Conservation (phyloP, 2,329 filamentous ascomycete species). For the Claviceps fusiformis region DNA sequence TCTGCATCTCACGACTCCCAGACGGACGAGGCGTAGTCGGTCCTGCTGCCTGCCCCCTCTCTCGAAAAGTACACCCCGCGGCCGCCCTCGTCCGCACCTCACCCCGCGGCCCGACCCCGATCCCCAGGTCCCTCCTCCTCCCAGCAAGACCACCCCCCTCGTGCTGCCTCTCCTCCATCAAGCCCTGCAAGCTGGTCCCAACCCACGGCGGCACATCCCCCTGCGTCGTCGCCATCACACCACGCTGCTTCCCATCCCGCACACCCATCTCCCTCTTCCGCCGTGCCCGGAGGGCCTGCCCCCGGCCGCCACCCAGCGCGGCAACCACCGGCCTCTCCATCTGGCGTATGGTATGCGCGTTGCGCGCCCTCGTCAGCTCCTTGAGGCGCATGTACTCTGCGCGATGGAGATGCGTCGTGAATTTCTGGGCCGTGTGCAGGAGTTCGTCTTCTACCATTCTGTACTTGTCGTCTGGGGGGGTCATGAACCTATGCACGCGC, state of each 20-base stretch:
- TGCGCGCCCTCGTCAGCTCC: slow-evolving; percentile 37
- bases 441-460: slow-evolving; percentile 82
- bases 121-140: slow-evolving; percentile 11
- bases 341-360: slow-evolving; percentile 35
- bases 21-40: background rate
- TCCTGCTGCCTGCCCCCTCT: background rate
- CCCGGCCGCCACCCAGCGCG: slow-evolving; percentile 15
- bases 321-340: slow-evolving; percentile 37
- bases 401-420: slow-evolving; percentile 64
- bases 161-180: slow-evolving; percentile 28
- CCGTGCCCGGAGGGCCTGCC: slow-evolving; percentile 7
- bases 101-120: background rate
- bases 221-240: slow-evolving; percentile 1
- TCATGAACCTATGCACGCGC: slow-evolving; percentile 38
- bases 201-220: slow-evolving; percentile 11
- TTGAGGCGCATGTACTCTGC: slow-evolving; percentile 62
- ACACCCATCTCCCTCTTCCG: slow-evolving; percentile 10
- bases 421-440: slow-evolving; percentile 49
- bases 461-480: slow-evolving; percentile 57
- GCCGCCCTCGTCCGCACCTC: background rate
- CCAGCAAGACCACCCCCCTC: slow-evolving; percentile 8
- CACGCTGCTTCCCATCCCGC: slow-evolving; percentile 14
- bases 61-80: slow-evolving; percentile 10
- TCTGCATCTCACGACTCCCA: no score
- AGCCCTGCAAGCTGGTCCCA: slow-evolving; percentile 24